A percentile compares a stretch with the other conserved stretches of the same genome.
phyloP scores from a whole-genome alignment of 331 rosid species.

The Rosa hybrid region DNA sequence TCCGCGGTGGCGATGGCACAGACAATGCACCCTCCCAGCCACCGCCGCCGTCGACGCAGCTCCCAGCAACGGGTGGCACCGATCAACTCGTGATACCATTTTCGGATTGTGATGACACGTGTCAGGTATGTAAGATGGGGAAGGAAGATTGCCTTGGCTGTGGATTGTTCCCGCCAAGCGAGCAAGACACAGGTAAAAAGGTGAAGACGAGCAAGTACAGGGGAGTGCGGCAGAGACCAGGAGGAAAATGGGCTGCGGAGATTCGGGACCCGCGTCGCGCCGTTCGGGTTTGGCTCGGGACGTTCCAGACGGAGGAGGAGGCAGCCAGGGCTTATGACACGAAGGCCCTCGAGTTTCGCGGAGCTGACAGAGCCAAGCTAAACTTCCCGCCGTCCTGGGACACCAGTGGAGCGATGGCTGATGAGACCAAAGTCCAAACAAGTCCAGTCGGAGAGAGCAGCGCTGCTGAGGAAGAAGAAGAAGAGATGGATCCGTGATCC shows the following conservation, averaged over 20 bases:
- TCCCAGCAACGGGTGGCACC: background rate
- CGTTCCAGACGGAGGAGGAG: conserved; percentile 55
- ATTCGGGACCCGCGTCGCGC: conserved; percentile 53
- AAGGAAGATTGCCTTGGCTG: conserved; percentile 48
- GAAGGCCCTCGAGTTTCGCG: conserved; percentile 55
- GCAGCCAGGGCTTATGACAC: conserved; percentile 60
- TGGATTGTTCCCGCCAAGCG: conserved; percentile 23
- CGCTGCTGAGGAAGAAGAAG: no score
- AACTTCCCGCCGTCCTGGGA: no score
- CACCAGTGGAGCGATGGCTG: no score
- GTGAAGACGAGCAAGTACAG: conserved; percentile 36
- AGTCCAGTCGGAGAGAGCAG: no score
- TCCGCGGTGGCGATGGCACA: conserved; percentile 9
- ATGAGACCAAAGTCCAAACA: no score
- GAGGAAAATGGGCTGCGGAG: conserved; percentile 78
- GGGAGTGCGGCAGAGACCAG: conserved; percentile 74
- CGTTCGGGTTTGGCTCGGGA: conserved; percentile 55
- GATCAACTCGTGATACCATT: background rate
- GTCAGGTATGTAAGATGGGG: conserved; percentile 33
- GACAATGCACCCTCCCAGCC: no score
- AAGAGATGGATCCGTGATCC: no score
- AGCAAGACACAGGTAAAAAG: background rate
- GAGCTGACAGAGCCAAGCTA: conserved; percentile 41
- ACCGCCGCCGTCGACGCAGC: no score
- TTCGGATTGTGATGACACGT: conserved; percentile 13